Base-by-base conservation (phyloP, 225 moss, liverwort and hornwort species). In the Climacium dendroides region DNA sequence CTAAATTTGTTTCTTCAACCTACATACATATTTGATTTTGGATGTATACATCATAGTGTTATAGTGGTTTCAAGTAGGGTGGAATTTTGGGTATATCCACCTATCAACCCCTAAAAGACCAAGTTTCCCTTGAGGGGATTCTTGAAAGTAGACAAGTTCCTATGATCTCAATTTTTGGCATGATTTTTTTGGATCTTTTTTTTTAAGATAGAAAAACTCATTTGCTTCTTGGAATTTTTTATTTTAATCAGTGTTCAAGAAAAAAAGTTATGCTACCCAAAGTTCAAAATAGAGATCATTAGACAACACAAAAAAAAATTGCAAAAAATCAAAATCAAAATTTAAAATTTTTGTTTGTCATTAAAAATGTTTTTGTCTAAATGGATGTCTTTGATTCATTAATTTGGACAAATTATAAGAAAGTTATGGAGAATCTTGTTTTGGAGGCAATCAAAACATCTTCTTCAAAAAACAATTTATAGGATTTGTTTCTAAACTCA, bases 201-300 rank as follows among this genome's bases (percentile, higher is more conserved):
- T 15, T 30, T 63, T 5, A 32, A 63, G 18, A 63, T 63, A 63
- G 34, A 34, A 34, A 18, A 63, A 16, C 2, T 32, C 32, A 34
- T 63, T 17, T 32, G 9, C 9, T 63, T 17, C 14, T 0, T 63
- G 2, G 5, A 32, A 60, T 60, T 6, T 61, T 60, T 29, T 61
- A 61, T 14, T 34, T 64, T 34, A 64, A 32, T 64, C 0, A 18
- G 0, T n/a, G 0, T 0, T n/a, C 3, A 0, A 0, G 6, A 66
- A 20, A 0, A 66, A 66, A 34, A 66, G 0, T 35, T 64, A 34
- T 35, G 6, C 11, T 14, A 66, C 0, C n/a, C 22, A 66, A 37
- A 22, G 7, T 23, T 37, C 13, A 23, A 37, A 23, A n/a, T 23
- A 23, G 5, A 66, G 12, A 30, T 66, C 3, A 8, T 66, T 1